Base-by-base conservation (phyloP, 2,329 filamentous ascomycete species). In the Fusarium newnesense region DNA sequence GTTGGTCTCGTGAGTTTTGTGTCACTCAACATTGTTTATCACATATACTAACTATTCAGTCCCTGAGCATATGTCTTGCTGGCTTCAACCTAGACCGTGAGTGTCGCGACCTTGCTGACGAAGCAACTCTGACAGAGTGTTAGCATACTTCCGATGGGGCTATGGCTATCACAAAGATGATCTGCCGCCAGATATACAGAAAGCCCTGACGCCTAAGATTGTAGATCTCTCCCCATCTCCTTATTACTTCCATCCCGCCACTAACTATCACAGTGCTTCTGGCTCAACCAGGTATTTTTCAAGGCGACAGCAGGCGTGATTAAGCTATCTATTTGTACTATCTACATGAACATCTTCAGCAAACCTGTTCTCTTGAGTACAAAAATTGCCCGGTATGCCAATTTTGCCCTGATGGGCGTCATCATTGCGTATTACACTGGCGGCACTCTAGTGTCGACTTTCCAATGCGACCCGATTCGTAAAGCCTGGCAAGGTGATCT, bases 141-240 rank as follows among this genome's bases (percentile, higher is more conserved):
- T 9, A 64, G 60, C 60, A 8, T 64, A 64, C 5, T 64, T 64
- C 5, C 30, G 61, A 50, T 64, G 43, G 61, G 61, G 56, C 3
- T 64, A 60, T 21, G 61, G 61, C 2, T 60, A 64, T 49, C 56
- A 60, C 39, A 64, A 64, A 44, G 44, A n/a, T 40, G 61, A 62
- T 52, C 57, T 64, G 1, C 61, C 61, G 1, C 56, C 61, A 2
- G 32, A 44, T 10, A 34, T 62, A 5, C 37, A 24, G 26, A 44
- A 32, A 12, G 61, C 61, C 6, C 4, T 21, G 1, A 62, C 57
- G 12, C 57, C 57, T 0, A 64, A 62, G 5, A 52, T 64, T 44
- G 43, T 64, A 52, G 5, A 42, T 50, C 12, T 34, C 11, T 3
- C 21, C 9, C 16, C 4, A 9, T 7, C 4, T 7, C 6, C 12